These are phyloP conservation scores for Phytophthora aleatoria DNA, from an alignment of 352 stramenopile species.

Conservation along the genomic window DNA sequence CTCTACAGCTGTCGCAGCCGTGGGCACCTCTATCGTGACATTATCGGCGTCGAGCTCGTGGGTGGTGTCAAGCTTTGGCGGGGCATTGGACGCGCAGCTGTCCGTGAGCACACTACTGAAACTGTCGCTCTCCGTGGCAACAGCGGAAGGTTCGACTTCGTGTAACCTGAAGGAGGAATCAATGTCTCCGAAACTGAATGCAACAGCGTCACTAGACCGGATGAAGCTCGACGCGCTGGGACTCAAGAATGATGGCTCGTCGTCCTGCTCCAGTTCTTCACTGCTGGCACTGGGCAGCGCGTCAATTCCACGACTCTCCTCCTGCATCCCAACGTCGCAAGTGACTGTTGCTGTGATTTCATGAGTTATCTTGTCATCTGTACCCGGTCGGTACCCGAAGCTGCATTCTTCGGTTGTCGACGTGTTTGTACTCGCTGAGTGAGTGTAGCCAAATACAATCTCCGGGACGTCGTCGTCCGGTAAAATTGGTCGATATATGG, in stretches of 20 bases:
- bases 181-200: slow-evolving; percentile 6
- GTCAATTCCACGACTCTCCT: neutral
- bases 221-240: slow-evolving; percentile 25
- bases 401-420: slow-evolving; percentile 1
- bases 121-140: slow-evolving; percentile 3
- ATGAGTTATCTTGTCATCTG: too few species aligned
- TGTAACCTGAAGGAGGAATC: slow-evolving; percentile 27
- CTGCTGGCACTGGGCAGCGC: neutral
- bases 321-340: too few species aligned
- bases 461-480: slow-evolving; percentile 3
- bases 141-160: slow-evolving; percentile 1
- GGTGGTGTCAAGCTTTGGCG: slow-evolving; percentile 4
- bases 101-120: slow-evolving; percentile 19
- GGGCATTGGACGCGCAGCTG: slow-evolving; percentile 4
- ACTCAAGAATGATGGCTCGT: slow-evolving; percentile 16
- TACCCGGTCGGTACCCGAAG: slow-evolving; percentile 4
- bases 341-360: too few species aligned
- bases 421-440: neutral
- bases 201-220: slow-evolving; percentile 11
- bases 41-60: neutral
- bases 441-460: neutral
- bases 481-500: slow-evolving; percentile 14
- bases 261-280: neutral
- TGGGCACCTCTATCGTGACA: neutral
- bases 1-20: neutral